Evolutionary conservation across 1,139 yeast species (phyloP).

Genomic region (Yamadazyma dendronema): DNA sequence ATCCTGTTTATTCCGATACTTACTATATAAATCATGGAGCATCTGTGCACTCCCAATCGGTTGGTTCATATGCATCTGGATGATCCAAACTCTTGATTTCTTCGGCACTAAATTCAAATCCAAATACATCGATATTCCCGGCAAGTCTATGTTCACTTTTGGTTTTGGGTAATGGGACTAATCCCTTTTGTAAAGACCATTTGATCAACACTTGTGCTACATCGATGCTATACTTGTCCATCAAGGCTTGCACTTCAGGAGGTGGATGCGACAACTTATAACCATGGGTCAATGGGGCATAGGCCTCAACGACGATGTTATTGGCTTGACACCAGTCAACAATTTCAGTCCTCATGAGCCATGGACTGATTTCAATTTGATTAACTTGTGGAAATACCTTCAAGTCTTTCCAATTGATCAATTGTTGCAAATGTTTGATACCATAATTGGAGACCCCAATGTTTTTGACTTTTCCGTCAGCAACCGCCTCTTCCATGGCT

Average conservation of each 20-base stretch:
- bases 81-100: constrained; percentile 39
- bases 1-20: no score
- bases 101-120: constrained; percentile 47
- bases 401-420: constrained; percentile 51
- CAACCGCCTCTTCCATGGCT: constrained; percentile 68
- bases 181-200: constrained; percentile 45
- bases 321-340: constrained; percentile 49
- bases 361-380: constrained; percentile 73
- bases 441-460: constrained; percentile 77
- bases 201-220: constrained; percentile 35
- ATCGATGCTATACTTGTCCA: constrained; percentile 25
- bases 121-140: constrained; percentile 42
- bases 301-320: constrained; percentile 36
- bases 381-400: constrained; percentile 57
- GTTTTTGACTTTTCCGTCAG: constrained; percentile 49
- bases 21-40: constrained; percentile 34
- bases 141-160: constrained; percentile 24
- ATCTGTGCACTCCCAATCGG: constrained; percentile 69
- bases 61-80: constrained; percentile 56
- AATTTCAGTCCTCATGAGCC: constrained; percentile 68
- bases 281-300: constrained; percentile 41
- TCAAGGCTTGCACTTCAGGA: constrained; percentile 17
- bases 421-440: constrained; percentile 55
- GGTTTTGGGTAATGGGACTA: constrained; percentile 39
- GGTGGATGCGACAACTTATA: constrained; percentile 25